Evolutionary conservation across 2,329 filamentous ascomycete species (phyloP).

Genomic region (Curvularia hawaiiensis): DNA sequence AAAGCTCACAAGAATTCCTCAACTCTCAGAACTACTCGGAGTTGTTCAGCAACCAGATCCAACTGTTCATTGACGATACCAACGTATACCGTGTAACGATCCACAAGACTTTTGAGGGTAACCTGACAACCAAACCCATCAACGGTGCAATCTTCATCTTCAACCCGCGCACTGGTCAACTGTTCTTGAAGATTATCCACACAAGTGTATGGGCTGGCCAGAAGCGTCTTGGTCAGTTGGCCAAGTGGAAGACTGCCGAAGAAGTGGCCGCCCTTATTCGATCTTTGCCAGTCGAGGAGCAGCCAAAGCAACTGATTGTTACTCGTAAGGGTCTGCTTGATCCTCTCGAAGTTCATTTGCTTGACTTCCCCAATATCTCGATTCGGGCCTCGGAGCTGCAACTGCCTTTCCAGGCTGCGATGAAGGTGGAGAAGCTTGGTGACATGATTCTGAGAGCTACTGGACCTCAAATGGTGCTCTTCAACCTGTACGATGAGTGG

Average conservation of each 20-base stretch:
- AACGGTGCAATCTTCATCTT: slow-evolving; percentile 99
- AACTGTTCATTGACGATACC: slow-evolving; percentile 98
- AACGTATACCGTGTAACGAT: slow-evolving; percentile 99
- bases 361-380: slow-evolving; percentile 99
- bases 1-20: slow-evolving; percentile 98
- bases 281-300: slow-evolving; percentile 94
- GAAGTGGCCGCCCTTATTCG: slow-evolving; percentile 98
- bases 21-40: slow-evolving; percentile 99
- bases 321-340: slow-evolving; percentile 96
- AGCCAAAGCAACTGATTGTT: slow-evolving; percentile 98
- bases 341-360: slow-evolving; percentile 93
- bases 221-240: slow-evolving; percentile 96
- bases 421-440: slow-evolving; percentile 99
- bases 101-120: slow-evolving; percentile 99
- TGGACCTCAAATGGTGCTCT: slow-evolving; percentile 99
- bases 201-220: slow-evolving; percentile 99
- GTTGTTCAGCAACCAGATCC: slow-evolving; percentile 97
- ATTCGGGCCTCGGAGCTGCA: slow-evolving; percentile 97
- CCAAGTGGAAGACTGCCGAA: slow-evolving; percentile 99
- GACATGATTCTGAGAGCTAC: slow-evolving; percentile 99
- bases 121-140: slow-evolving; percentile 98
- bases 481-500: slow-evolving; percentile 99
- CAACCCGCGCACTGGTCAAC: slow-evolving; percentile 95
- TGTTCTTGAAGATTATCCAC: slow-evolving; percentile 99
- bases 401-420: slow-evolving; percentile 97